A percentile compares a stretch with the other conserved stretches of the same genome.
phyloP scores from a whole-genome alignment of 2,329 filamentous ascomycete genomes.

The Ceratocystis destructans region DNA sequence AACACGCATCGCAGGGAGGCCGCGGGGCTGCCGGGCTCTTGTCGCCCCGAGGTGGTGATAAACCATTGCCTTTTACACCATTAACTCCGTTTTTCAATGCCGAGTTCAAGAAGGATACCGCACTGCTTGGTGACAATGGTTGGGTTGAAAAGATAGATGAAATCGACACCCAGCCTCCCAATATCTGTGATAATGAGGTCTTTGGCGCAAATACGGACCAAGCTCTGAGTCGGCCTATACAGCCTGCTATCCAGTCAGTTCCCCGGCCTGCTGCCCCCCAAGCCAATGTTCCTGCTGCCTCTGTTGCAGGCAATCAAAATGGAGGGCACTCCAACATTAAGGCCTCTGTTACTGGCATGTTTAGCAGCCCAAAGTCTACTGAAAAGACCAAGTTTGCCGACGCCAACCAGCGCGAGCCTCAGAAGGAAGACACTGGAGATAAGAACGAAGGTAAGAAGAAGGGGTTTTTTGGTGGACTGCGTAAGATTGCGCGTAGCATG shows the following conservation, averaged over 20 bases:
- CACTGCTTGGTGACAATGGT: constrained; percentile 40
- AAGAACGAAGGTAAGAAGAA: constrained; percentile 27
- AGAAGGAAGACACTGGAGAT: neutral
- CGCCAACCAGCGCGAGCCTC: neutral
- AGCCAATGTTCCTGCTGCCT: neutral
- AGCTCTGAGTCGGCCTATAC: neutral
- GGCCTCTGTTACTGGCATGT: neutral
- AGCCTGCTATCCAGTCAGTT: neutral
- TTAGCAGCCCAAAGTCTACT: neutral
- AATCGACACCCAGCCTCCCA: neutral
- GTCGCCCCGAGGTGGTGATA: neutral
- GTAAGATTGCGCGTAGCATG: constrained; percentile 42
- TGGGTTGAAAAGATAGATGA: constrained; percentile 39
- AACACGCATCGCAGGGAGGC: neutral
- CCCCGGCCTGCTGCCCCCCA: neutral
- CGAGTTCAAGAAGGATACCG: constrained; percentile 34
- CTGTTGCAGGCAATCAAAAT: neutral
- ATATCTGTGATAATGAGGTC: neutral
- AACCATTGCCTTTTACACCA: constrained; percentile 28
- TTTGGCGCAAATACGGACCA: neutral
- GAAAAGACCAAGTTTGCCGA: neutral
- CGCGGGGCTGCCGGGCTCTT: neutral
- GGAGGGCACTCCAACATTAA: neutral
- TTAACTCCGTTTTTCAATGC: constrained; percentile 33
- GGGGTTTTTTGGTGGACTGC: constrained; percentile 34